Percentiles rank a stretch among this genome's conserved stretches.
These are phyloP conservation scores for Aspergillus fumigatiaffinis DNA, from an alignment of 2,329 filamentous ascomycete species.

Conservation along the genomic window DNA sequence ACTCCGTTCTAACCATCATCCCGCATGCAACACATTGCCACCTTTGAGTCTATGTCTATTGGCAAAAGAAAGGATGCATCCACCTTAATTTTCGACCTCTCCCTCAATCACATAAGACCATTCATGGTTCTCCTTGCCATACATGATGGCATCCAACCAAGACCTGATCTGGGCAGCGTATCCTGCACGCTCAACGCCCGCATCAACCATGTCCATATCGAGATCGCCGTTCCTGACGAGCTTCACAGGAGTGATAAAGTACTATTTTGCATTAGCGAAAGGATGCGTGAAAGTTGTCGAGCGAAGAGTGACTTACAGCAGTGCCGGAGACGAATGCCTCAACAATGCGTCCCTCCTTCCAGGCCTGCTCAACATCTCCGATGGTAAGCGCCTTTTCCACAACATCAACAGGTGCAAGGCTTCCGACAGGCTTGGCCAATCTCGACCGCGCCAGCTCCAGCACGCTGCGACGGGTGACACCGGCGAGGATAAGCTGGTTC, in stretches of 20 bases:
- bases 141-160: slow-evolving; percentile 71
- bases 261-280: slow-evolving; percentile 43
- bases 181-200: slow-evolving; percentile 26
- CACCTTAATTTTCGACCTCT: slow-evolving; percentile 38
- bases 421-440: slow-evolving; percentile 45
- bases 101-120: slow-evolving; percentile 68
- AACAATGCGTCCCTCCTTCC: slow-evolving; percentile 69
- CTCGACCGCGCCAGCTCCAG: slow-evolving; percentile 67
- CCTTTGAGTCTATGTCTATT: slow-evolving; percentile 4
- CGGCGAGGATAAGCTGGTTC: slow-evolving; percentile 79
- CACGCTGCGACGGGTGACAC: slow-evolving; percentile 79
- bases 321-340: slow-evolving; percentile 87
- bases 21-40: slow-evolving; percentile 1
- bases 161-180: slow-evolving; percentile 53
- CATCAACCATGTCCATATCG: slow-evolving; percentile 53
- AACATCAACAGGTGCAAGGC: slow-evolving; percentile 69
- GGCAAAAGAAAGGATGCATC: neutral
- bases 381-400: slow-evolving; percentile 83
- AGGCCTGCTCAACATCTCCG: slow-evolving; percentile 67
- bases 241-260: slow-evolving; percentile 66
- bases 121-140: slow-evolving; percentile 62
- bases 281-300: neutral
- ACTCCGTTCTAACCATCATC: neutral
- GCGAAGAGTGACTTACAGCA: slow-evolving; percentile 57
- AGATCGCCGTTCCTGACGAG: slow-evolving; percentile 64